Conservation (phyloP, 805 yeast genomes). For the Candida nemodendra region DNA sequence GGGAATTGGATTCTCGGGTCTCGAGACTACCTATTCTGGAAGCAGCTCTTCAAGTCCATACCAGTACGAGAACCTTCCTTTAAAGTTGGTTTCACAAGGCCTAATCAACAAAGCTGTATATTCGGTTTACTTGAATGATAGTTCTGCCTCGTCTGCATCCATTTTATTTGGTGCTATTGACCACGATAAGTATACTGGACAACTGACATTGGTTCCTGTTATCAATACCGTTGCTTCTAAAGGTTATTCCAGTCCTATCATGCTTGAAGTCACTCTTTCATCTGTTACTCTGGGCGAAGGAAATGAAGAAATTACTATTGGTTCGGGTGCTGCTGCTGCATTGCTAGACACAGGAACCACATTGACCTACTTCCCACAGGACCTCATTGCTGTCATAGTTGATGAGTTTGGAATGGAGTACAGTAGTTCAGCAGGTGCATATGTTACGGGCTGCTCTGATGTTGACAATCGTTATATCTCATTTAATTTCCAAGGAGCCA, state of each 20-base stretch:
- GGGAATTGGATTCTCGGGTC: constrained; percentile 67
- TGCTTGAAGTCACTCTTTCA: constrained; percentile 49
- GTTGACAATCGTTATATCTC: constrained; percentile 31
- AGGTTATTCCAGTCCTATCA: constrained; percentile 40
- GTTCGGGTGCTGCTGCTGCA: constrained; percentile 36
- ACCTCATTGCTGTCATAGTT: constrained; percentile 26
- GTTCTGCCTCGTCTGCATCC: constrained; percentile 44
- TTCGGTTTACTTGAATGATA: constrained; percentile 57
- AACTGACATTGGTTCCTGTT: constrained; percentile 48
- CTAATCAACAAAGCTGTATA: constrained; percentile 54
- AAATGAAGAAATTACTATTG: constrained; percentile 22
- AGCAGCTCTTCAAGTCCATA: constrained; percentile 24
- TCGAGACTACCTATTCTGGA: constrained; percentile 59
- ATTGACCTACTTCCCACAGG: constrained; percentile 43
- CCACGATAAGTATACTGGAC: constrained; percentile 57
- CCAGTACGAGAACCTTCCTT: constrained; percentile 66
- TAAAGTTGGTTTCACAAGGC: constrained; percentile 56
- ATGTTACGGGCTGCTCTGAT: constrained; percentile 43
- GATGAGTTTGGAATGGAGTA: constrained; percentile 41
- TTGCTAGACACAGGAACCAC: constrained; percentile 62
- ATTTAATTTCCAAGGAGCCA: constrained; percentile 59
- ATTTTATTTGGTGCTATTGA: constrained; percentile 75
- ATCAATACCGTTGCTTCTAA: constrained; percentile 39
- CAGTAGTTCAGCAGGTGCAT: constrained; percentile 41
- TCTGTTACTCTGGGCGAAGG: constrained; percentile 31